These are phyloP conservation scores for Gastrolobium bilobum DNA, from an alignment of 306 rosid species.

Conservation along the genomic window DNA sequence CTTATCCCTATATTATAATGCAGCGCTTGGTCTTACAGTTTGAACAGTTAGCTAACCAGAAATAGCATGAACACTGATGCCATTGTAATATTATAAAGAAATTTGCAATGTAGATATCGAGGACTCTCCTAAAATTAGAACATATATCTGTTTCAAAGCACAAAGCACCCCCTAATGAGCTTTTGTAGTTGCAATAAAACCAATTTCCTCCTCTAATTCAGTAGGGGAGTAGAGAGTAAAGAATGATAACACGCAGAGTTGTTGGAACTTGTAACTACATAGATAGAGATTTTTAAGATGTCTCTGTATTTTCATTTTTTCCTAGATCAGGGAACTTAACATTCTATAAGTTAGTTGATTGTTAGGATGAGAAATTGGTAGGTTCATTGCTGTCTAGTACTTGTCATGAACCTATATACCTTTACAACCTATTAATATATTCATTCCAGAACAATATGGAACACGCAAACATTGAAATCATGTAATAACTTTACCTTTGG, in stretches of 20 bases:
- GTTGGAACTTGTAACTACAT: not conserved
- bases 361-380: not conserved
- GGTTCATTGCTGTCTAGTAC: not conserved
- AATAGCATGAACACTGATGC: constrained; percentile 22
- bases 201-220: not conserved
- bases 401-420: not conserved
- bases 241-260: not conserved
- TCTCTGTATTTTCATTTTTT: not conserved
- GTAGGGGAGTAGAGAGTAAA: not conserved
- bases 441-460: too few relatives aligned
- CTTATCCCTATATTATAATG: too few relatives aligned
- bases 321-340: not conserved
- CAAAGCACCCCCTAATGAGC: not conserved
- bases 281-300: not conserved
- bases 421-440: not conserved
- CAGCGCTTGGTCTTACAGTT: constrained; percentile 26
- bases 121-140: not conserved
- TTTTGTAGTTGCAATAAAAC: not conserved
- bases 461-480: not conserved
- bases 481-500: constrained; percentile 59
- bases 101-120: not conserved
- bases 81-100: constrained; percentile 1
- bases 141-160: not conserved
- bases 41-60: constrained; percentile 36
- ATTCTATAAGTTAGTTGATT: constrained; percentile 4